Evolutionary conservation across 352 stramenopile genomes (phyloP), one percentile per base, ranked within the genome.

Genomic region (Phytophthora parvispora): DNA sequence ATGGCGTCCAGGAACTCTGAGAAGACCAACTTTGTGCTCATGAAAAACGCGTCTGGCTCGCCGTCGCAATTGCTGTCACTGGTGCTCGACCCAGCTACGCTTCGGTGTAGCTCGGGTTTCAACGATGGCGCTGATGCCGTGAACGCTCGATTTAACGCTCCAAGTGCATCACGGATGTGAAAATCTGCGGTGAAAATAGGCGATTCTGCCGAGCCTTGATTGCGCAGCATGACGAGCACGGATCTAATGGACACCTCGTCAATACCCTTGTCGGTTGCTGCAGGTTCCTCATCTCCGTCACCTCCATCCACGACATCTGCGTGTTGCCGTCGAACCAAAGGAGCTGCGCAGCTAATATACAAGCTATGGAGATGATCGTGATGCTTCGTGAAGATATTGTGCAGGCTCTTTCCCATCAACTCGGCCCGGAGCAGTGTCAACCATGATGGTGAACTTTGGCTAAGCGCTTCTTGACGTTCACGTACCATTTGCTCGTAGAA

Each of bases 1-100:
- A 92, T 45, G 5, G 78, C 74, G 43, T 91, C 84, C 18, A 86
- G 36, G 64, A 90, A 90, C 51, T 91, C 80, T 16, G 82, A 86
- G 63, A 83, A 92, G 1, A 87, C 67, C 8, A 91, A 56, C 40
- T 60, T 58, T n/a, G 69, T 74, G 43, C 83, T 72, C 12, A 84
- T 63, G 43, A 89, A 80, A 65, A 90, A 93, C 16, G 75, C 75
- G 55, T 89, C 83, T 13, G 83, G 32, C n/a, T 72, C 36, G 3
- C 7, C 45, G 25, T 69, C 53, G 8, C 40, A 22, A 12, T 42
- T 36, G 32, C 15, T 43, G 12, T 69, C 50, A 6, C 22, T 38
- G 10, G 22, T 34, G 10, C 24, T 53, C 24, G 40, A 64, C 12
- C 22, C 27, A 60, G 10, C 27, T 10, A 69, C 50, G 40, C 31